Conservation (phyloP, 2,329 filamentous ascomycete genomes). For the Trichoderma sp. region DNA sequence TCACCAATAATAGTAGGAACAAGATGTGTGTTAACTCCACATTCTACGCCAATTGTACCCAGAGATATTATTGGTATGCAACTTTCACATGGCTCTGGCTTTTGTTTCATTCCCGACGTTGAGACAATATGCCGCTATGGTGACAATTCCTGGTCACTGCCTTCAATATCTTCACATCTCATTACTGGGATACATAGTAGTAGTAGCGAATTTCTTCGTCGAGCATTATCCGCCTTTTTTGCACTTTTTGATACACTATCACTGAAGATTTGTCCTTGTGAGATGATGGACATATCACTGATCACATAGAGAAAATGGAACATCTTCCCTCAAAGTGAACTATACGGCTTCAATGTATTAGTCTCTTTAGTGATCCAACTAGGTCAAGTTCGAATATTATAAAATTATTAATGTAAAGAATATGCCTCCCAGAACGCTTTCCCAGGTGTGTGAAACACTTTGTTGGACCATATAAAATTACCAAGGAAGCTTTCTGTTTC, state of each 20-base stretch:
- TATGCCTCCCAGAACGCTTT: constrained; percentile 11
- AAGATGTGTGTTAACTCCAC: neutral
- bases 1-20: neutral
- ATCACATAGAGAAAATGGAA: neutral
- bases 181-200: neutral
- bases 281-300: neutral
- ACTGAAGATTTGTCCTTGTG: neutral
- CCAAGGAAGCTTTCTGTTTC: neutral
- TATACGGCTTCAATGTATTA: neutral
- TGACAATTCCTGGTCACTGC: neutral
- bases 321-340: neutral
- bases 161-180: too few relatives aligned
- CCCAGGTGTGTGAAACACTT: neutral
- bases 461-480: neutral
- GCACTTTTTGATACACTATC: too few relatives aligned
- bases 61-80: neutral
- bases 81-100: neutral
- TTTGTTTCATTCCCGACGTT: neutral
- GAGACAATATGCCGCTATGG: neutral
- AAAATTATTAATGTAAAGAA: neutral
- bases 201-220: neutral
- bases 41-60: neutral
- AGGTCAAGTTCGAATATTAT: neutral
- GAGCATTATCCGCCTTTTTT: too few relatives aligned
- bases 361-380: neutral